phyloP scores from a whole-genome alignment of 2,329 filamentous ascomycete genomes.

The Aspergillus sp. region DNA sequence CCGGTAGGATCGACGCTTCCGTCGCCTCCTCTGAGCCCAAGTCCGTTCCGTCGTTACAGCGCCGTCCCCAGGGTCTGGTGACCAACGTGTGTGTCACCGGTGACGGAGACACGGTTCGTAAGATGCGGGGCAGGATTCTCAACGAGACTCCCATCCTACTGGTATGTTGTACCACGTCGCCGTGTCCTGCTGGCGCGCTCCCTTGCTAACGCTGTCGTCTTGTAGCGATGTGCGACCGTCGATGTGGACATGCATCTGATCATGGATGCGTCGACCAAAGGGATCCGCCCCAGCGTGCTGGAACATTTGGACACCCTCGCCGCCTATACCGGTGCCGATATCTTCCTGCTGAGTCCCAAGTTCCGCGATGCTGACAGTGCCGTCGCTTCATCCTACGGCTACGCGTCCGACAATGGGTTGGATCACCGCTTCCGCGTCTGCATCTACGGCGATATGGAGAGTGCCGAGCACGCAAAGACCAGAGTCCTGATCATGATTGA shows the following conservation, averaged over 20 bases:
- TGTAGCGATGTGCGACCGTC: constrained; percentile 79
- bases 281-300: constrained; percentile 65
- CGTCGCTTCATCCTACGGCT: constrained; percentile 62
- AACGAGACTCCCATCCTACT: constrained; percentile 87
- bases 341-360: constrained; percentile 89
- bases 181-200: constrained; percentile 7
- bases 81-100: constrained; percentile 90
- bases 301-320: constrained; percentile 82
- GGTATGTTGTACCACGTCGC: constrained; percentile 49
- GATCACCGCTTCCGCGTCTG: constrained; percentile 86
- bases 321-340: constrained; percentile 83
- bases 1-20: constrained; percentile 68
- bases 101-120: constrained; percentile 75
- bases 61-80: constrained; percentile 49
- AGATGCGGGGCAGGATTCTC: constrained; percentile 79
- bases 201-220: constrained; percentile 12
- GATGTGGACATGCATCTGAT: constrained; percentile 89
- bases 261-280: constrained; percentile 60
- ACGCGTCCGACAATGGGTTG: constrained; percentile 67
- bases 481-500: constrained; percentile 95
- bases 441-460: constrained; percentile 92
- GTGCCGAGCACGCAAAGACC: constrained; percentile 93
- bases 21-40: constrained; percentile 77
- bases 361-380: constrained; percentile 67
- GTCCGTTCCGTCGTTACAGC: constrained; percentile 42